These are phyloP conservation scores for Bromus sterilis DNA, from an alignment of 176 grass and related monocot genomes.

Conservation along the genomic window DNA sequence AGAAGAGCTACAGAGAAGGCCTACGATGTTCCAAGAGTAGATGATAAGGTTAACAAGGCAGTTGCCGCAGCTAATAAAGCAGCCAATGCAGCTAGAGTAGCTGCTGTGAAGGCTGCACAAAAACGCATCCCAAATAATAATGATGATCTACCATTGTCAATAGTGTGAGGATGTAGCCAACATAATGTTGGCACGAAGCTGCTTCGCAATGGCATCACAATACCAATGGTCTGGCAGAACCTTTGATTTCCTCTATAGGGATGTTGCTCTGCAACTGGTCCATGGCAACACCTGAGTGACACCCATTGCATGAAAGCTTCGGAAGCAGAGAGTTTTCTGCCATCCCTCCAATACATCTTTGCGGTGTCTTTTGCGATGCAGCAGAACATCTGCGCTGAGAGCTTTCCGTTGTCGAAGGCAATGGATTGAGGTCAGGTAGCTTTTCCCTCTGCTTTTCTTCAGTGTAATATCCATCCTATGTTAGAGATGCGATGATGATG, in stretches of 20 bases:
- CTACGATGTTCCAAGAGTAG: constrained; percentile 72
- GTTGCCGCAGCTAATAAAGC: constrained; percentile 85
- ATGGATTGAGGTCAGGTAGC: constrained; percentile 38
- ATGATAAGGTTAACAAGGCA: constrained; percentile 82
- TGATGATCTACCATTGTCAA: constrained; percentile 45
- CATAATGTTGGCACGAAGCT: constrained; percentile 31
- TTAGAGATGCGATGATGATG: constrained; percentile 37
- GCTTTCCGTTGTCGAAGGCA: constrained; percentile 81
- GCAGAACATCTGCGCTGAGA: constrained; percentile 38
- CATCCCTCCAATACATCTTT: constrained; percentile 38
- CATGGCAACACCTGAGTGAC: constrained; percentile 19
- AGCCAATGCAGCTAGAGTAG: constrained; percentile 92
- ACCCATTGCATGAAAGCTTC: constrained; percentile 27
- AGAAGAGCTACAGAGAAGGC: constrained; percentile 86
- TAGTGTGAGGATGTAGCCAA: constrained; percentile 52
- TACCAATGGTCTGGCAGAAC: constrained; percentile 27
- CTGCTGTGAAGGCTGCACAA: constrained; percentile 90
- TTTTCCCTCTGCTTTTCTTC: constrained; percentile 27
- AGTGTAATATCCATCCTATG: constrained; percentile 34
- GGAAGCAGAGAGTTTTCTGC: constrained; percentile 26
- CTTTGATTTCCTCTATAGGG: constrained; percentile 17
- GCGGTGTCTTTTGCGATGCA: constrained; percentile 32
- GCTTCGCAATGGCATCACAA: constrained; percentile 38
- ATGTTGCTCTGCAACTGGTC: constrained; percentile 19
- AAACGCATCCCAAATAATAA: constrained; percentile 52